Evolutionary conservation across 306 rosid species (phyloP).

Genomic region (Acacia melanoxylon): DNA sequence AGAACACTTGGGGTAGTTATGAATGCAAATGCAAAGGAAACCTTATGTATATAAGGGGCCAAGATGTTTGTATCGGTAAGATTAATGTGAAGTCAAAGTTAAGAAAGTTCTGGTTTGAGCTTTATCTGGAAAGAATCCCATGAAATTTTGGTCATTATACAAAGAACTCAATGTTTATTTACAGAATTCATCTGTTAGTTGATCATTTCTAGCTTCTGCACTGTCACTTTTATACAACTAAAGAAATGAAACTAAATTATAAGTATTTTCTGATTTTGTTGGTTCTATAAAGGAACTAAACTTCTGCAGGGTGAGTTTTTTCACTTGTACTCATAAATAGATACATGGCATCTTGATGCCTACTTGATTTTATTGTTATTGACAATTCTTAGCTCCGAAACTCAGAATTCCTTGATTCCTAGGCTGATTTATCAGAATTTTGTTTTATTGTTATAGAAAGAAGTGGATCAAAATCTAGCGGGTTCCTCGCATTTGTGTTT

Average conservation of each 20-base stretch:
- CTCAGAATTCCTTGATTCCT: too few species aligned
- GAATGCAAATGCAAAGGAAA: slow-evolving; percentile 58
- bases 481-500: slow-evolving; percentile 51
- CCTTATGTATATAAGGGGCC: slow-evolving; percentile 49
- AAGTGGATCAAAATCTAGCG: slow-evolving; percentile 61
- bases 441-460: slow-evolving; percentile 52
- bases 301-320: background rate
- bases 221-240: too few species aligned
- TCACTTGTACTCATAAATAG: background rate
- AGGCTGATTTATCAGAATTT: background rate
- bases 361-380: background rate
- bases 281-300: background rate
- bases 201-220: too few species aligned
- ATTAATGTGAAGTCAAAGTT: background rate
- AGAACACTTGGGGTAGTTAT: slow-evolving; percentile 53
- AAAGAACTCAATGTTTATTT: background rate
- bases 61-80: slow-evolving; percentile 54
- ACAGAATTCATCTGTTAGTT: background rate
- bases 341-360: background rate
- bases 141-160: background rate
- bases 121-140: background rate
- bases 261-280: background rate
- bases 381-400: background rate
- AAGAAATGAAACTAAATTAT: background rate
- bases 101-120: background rate